Percentiles rank a stretch among this genome's conserved stretches.
Evolutionary conservation across 306 rosid genomes (phyloP).

Genomic region (Casuarina equisetifolia): DNA sequence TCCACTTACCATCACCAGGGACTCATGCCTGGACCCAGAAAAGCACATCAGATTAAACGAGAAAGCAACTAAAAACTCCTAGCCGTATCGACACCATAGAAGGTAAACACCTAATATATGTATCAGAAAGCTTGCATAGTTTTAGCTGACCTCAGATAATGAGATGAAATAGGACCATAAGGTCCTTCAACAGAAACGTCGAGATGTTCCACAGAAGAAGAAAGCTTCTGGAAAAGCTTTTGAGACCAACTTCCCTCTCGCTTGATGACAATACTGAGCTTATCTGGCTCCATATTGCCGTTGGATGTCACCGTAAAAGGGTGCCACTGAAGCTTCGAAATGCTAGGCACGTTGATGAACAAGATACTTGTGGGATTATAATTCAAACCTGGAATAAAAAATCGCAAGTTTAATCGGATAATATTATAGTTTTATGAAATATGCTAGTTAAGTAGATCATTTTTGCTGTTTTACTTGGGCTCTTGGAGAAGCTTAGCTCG

Average conservation of each 20-base stretch:
- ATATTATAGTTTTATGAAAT: not conserved
- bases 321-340: conserved; percentile 85
- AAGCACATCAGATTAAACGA: not conserved
- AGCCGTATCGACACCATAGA: no score
- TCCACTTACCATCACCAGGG: conserved; percentile 50
- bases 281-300: conserved; percentile 46
- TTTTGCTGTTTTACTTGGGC: conserved; percentile 36
- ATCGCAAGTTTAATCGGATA: not conserved
- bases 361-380: conserved; percentile 63
- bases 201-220: conserved; percentile 46
- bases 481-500: conserved; percentile 67
- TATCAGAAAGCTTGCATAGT: no score
- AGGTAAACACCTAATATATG: no score
- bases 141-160: conserved; percentile 47
- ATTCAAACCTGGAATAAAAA: conserved; percentile 42
- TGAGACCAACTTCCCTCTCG: conserved; percentile 61
- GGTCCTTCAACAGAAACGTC: conserved; percentile 83
- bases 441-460: not conserved
- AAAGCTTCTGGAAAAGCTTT: conserved; percentile 47
- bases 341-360: conserved; percentile 61
- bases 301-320: conserved; percentile 74
- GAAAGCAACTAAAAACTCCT: not conserved
- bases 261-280: conserved; percentile 53
- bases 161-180: conserved; percentile 56
- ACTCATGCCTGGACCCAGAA: conserved; percentile 36